phyloP scores from a whole-genome alignment of 768 basidiomycete species.

The Chlorophyllum brunneum region DNA sequence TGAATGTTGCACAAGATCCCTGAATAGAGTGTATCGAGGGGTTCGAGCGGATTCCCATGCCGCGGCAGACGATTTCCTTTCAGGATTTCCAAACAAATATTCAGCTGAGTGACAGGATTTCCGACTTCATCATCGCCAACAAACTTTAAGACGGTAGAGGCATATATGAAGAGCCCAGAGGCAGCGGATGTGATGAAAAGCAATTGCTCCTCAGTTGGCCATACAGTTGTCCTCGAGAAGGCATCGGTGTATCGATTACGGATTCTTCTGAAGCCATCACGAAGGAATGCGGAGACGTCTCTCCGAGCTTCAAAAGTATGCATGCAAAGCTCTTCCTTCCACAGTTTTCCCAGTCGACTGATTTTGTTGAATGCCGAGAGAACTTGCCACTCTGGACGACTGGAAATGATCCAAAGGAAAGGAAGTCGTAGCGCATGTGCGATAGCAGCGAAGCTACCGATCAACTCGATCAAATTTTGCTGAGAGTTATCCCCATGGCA shows the following conservation, averaged over 20 bases:
- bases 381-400: conserved; percentile 1
- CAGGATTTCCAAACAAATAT: background rate
- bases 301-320: background rate
- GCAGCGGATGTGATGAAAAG: background rate
- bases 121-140: background rate
- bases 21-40: background rate
- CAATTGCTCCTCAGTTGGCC: background rate
- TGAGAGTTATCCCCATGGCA: background rate
- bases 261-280: background rate
- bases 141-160: background rate
- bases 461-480: background rate
- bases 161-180: background rate
- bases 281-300: background rate
- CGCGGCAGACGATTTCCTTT: background rate
- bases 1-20: background rate
- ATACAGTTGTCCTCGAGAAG: background rate
- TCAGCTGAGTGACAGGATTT: background rate
- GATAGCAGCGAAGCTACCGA: background rate
- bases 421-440: background rate
- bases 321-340: background rate
- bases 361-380: background rate
- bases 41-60: background rate
- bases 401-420: background rate
- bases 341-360: background rate
- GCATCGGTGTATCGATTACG: background rate